Evolutionary conservation across 129 eudicot species (phyloP), one percentile per base, ranked within the genome.

Genomic region (Pseudognaphalium luteoalbum): DNA sequence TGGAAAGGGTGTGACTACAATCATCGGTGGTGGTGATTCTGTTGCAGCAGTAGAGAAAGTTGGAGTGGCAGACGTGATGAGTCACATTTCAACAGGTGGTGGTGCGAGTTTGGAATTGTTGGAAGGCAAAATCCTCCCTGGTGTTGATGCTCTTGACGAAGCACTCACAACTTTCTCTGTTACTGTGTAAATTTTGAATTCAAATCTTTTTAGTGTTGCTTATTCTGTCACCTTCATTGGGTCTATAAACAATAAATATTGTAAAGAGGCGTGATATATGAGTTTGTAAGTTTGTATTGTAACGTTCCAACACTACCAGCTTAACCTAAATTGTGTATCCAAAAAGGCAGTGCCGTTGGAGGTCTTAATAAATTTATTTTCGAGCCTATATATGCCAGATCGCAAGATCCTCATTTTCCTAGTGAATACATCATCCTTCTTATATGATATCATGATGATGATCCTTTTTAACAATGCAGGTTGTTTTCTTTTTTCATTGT

Each of bases 31-130:
- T 63, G 92, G 93, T 41, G 72, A 67, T 67, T 67, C 72, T 32
- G 92, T 88, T 62, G 92, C 92, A 29, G 92, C 89, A 14, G 92
- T 88, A 28, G 92, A 88, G 87, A 88, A 88, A 74, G 93, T 88
- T 33, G 93, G 93, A 69, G 93, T 88, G 47, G 93, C 93, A 11
- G 90, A 88, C 0, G 75, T 79, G 73, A 88, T 88, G 93, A 88
- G 93, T 71, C 93, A 88, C 83, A 88, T 88, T 61, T 88, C 92
- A 68, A 88, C 92, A 1, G 92, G 92, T 34, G 92, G 92, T 30
- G 92, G 92, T 81, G 92, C 92, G 62, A 88, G 92, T 83, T 80
- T 88, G 89, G 89, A 88, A 68, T 80, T 85, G 82, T 78, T 88
- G 85, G 92, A 88, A 85, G 92, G 92, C 56, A 83, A 88, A 76